A percentile compares a stretch with the other conserved stretches of the same genome.
Evolutionary conservation across 2,329 filamentous ascomycete genomes (phyloP).

Genomic region (Monosporascus sp.): DNA sequence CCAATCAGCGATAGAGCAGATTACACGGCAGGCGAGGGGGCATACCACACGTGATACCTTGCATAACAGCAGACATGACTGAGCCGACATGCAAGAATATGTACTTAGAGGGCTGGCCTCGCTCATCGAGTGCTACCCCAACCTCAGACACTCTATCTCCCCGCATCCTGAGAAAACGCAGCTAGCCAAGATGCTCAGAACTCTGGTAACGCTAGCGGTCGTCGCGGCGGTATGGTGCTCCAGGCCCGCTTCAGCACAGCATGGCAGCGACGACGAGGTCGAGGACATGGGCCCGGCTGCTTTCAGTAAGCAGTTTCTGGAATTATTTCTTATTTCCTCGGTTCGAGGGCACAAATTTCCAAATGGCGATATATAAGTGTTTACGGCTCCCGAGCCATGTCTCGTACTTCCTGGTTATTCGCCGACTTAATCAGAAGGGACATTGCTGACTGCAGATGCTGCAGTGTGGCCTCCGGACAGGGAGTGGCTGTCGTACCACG

Average conservation of each 20-base stretch:
- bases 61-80: neutral
- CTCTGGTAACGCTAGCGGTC: neutral
- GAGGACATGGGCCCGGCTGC: slow-evolving; percentile 33
- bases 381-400: no score
- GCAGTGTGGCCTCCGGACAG: slow-evolving; percentile 53
- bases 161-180: no score
- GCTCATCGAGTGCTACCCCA: no score
- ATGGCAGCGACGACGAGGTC: slow-evolving; percentile 36
- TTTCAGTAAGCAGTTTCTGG: slow-evolving; percentile 29
- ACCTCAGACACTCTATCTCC: no score
- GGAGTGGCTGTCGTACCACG: slow-evolving; percentile 46
- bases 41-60: neutral
- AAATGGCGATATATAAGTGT: no score
- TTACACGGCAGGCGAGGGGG: neutral
- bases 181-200: neutral
- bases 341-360: no score
- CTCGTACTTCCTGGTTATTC: no score
- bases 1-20: neutral
- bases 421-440: no score
- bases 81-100: neutral
- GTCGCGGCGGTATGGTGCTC: neutral
- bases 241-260: neutral
- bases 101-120: neutral
- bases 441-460: no score
- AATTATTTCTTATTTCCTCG: no score